phyloP scores from a whole-genome alignment of 108 stramenopile species.

The Mediolabrus comicus region DNA sequence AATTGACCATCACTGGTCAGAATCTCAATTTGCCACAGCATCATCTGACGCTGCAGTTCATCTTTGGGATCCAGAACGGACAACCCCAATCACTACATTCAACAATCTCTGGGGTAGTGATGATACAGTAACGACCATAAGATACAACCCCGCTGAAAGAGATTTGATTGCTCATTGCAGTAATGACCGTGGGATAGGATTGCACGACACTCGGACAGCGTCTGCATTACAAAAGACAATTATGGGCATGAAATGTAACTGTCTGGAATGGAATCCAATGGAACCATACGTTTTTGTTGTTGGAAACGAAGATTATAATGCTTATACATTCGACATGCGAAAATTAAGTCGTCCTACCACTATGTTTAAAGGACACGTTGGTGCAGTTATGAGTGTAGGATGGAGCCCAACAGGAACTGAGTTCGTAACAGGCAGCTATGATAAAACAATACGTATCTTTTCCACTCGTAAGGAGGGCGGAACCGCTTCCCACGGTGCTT shows the following conservation, averaged over 20 bases:
- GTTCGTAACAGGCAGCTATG: slow-evolving; percentile 95
- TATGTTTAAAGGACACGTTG: slow-evolving; percentile 98
- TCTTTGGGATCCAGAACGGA: slow-evolving; percentile 89
- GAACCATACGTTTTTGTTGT: slow-evolving; percentile 98
- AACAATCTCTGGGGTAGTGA: slow-evolving; percentile 91
- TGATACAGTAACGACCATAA: slow-evolving; percentile 86
- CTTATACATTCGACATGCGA: slow-evolving; percentile 98
- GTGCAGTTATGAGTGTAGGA: slow-evolving; percentile 89
- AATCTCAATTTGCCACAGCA: slow-evolving; percentile 85
- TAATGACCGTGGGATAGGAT: slow-evolving; percentile 88
- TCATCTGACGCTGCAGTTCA: slow-evolving; percentile 84
- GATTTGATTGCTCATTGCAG: slow-evolving; percentile 88
- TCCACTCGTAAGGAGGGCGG: slow-evolving; percentile 52
- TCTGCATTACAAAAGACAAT: slow-evolving; percentile 91
- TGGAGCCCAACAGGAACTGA: slow-evolving; percentile 98
- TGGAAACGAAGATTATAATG: slow-evolving; percentile 94
- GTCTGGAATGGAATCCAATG: slow-evolving; percentile 99
- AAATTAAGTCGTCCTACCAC: slow-evolving; percentile 80
- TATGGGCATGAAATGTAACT: slow-evolving; percentile 90
- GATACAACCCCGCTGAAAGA: slow-evolving; percentile 96
- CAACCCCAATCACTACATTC: slow-evolving; percentile 79
- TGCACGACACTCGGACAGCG: slow-evolving; percentile 90
- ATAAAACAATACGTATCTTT: slow-evolving; percentile 95
- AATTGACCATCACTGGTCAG: slow-evolving; percentile 94
- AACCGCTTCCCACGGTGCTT: slow-evolving; percentile 17